These are phyloP conservation scores for Populus simonii DNA, from an alignment of 345 rosid species.

Conservation along the genomic window DNA sequence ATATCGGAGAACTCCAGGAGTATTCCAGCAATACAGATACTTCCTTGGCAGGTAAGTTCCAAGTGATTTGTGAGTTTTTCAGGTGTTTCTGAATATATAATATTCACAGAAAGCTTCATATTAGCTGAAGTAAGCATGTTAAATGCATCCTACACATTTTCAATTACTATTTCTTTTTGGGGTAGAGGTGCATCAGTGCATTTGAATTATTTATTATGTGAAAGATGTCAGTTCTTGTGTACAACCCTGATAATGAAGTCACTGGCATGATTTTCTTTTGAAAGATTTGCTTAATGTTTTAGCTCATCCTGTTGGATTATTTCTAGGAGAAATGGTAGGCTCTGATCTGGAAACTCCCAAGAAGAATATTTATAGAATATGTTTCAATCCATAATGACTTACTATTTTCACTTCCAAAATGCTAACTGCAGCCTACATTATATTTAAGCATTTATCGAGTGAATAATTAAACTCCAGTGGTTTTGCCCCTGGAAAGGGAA, in stretches of 20 bases:
- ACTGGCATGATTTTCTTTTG: neutral
- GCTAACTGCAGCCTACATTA: no score
- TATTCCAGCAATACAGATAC: constrained; percentile 64
- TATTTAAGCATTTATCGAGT: no score
- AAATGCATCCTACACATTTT: neutral
- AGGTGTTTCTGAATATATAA: neutral
- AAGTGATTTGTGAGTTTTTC: neutral
- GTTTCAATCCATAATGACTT: no score
- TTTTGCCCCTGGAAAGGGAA: no score
- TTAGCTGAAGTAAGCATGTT: no score
- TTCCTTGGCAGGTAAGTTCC: constrained; percentile 76
- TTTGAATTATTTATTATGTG: neutral
- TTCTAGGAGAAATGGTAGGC: neutral
- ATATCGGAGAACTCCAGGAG: constrained; percentile 61
- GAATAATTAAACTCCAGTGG: no score
- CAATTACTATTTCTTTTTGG: neutral
- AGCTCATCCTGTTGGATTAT: neutral
- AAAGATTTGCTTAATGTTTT: neutral
- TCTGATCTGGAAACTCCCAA: neutral
- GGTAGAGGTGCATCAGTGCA: neutral
- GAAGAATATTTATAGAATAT: neutral
- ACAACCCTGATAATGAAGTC: neutral
- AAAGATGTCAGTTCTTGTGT: neutral
- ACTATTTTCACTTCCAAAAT: no score
- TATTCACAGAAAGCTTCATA: neutral